These are phyloP conservation scores for Trametes polyzona DNA, from an alignment of 1,284 basidiomycete genomes.

Conservation along the genomic window DNA sequence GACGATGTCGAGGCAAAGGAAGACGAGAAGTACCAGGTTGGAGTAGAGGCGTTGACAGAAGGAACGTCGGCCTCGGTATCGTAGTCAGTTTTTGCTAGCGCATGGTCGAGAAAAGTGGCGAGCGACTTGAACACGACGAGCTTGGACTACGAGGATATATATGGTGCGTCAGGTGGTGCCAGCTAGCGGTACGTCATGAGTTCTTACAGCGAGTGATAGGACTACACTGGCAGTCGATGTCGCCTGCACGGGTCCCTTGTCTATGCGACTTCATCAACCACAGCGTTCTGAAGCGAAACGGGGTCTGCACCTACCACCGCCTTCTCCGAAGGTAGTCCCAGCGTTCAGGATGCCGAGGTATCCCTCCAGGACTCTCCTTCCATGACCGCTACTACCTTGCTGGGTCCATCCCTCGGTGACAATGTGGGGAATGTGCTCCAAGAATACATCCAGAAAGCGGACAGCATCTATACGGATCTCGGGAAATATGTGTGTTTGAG, in stretches of 20 bases:
- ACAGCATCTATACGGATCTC: conserved; percentile 92
- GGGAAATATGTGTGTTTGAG: conserved; percentile 94
- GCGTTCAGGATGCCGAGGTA: conserved; percentile 76
- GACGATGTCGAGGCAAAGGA: conserved; percentile 53
- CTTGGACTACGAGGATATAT: conserved; percentile 49
- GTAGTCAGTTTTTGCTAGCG: conserved; percentile 19
- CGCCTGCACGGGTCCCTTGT: conserved; percentile 48
- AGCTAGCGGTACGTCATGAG: not conserved
- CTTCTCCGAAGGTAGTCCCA: conserved; percentile 62
- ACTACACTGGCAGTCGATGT: conserved; percentile 68
- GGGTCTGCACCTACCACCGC: conserved; percentile 45
- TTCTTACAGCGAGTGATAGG: conserved; percentile 62
- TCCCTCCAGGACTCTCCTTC: conserved; percentile 69
- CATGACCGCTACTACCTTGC: conserved; percentile 48
- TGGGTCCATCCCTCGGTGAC: conserved; percentile 75
- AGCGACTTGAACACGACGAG: conserved; percentile 36
- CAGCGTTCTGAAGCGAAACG: not conserved
- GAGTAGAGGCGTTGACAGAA: conserved; percentile 19
- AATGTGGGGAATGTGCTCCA: conserved; percentile 71
- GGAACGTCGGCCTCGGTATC: conserved; percentile 13
- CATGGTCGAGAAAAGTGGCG: conserved; percentile 29
- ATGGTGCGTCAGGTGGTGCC: not conserved
- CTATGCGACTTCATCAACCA: conserved; percentile 9
- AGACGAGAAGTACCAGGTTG: conserved; percentile 56
- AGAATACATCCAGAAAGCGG: conserved; percentile 78